phyloP scores from a whole-genome alignment of 352 stramenopile genomes.

The Peronospora farinosa region DNA sequence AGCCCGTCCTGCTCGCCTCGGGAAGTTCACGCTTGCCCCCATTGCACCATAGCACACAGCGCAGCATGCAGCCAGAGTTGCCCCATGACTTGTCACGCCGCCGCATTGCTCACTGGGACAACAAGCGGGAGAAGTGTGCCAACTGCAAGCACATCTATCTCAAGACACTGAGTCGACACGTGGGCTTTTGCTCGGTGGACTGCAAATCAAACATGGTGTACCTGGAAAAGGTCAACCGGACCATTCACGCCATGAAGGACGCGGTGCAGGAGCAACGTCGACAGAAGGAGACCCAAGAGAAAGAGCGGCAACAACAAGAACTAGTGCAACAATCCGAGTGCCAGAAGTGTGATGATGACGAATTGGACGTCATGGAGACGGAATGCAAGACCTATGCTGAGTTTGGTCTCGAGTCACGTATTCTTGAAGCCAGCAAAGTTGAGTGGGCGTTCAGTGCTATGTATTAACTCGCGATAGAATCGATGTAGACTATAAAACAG shows the following conservation, averaged over 20 bases:
- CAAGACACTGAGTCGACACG: slow-evolving; percentile 71
- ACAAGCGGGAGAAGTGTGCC: slow-evolving; percentile 76
- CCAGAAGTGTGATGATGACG: slow-evolving; percentile 3
- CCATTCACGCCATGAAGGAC: slow-evolving; percentile 70
- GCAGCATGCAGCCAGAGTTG: slow-evolving; percentile 42
- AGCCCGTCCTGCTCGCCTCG: slow-evolving; percentile 20
- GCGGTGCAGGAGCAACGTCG: slow-evolving; percentile 50
- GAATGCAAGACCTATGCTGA: slow-evolving; percentile 63
- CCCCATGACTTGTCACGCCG: slow-evolving; percentile 18
- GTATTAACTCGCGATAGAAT: slow-evolving; percentile 44
- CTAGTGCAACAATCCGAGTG: slow-evolving; percentile 1
- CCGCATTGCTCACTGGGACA: slow-evolving; percentile 76
- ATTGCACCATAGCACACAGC: slow-evolving; percentile 36
- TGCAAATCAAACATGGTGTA: slow-evolving; percentile 86
- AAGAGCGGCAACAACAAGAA: slow-evolving; percentile 14
- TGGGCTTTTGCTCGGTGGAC: slow-evolving; percentile 80
- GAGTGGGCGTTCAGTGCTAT: slow-evolving; percentile 75
- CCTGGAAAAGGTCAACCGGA: slow-evolving; percentile 77
- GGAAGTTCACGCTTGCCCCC: slow-evolving; percentile 14
- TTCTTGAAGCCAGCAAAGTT: slow-evolving; percentile 51
- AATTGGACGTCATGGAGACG: slow-evolving; percentile 14
- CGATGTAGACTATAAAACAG: slow-evolving; percentile 26
- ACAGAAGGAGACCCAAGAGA: slow-evolving; percentile 23
- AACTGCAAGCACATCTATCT: slow-evolving; percentile 85
- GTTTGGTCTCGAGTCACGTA: slow-evolving; percentile 62